Evolutionary conservation across 257 asterid genomes (phyloP), one percentile per base, ranked within the genome.

Genomic region (Solanum pinnatisectum): DNA sequence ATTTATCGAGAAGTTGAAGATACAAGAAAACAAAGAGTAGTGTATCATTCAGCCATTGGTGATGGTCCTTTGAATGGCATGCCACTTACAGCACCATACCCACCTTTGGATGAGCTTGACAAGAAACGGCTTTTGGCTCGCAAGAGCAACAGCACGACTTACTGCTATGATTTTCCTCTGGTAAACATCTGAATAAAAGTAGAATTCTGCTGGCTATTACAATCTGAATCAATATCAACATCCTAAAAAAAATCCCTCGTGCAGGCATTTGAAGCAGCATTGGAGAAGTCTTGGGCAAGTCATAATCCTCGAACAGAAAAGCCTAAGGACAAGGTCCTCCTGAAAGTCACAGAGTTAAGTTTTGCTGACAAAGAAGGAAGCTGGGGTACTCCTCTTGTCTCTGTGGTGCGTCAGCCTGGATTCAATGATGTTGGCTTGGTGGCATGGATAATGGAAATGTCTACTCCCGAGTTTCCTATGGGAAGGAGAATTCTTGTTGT

Each of bases 151-250:
- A 93, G 81, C 96, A 95, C 99, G 15, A 95, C 98, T 67, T 97
- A 97, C 84, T 97, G 99, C 98, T 97, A 97, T 44, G 99, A 97
- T 88, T 97, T 97, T 89, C 99, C 99, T 3, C 95, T 97, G 99
- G 99, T 97, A 94, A 86, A 56, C 71, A 77, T 42, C 35, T 59
- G 60, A n/a, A 82, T 79, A 33, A 60, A 74, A 32, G 44, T 46
- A 39, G 82, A 70, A 52, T 40, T 59, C 33, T 78, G 30, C 79
- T 18, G 40, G 60, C 46, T 85, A 25, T 67, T 85, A 27, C 42
- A 22, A 25, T 32, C 65, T 37, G 40, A n/a, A 56, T 71, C 74
- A 42, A 27, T 65, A 65, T 74, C n/a, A 87, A 85, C 86, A 52
- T 92, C n/a, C 88, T 71, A 52, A 56, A 68, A 70, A 18, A 46